Evolutionary conservation across 2,329 filamentous ascomycete genomes (phyloP), one percentile per base, ranked within the genome.

Genomic region (Acarospora socialis): DNA sequence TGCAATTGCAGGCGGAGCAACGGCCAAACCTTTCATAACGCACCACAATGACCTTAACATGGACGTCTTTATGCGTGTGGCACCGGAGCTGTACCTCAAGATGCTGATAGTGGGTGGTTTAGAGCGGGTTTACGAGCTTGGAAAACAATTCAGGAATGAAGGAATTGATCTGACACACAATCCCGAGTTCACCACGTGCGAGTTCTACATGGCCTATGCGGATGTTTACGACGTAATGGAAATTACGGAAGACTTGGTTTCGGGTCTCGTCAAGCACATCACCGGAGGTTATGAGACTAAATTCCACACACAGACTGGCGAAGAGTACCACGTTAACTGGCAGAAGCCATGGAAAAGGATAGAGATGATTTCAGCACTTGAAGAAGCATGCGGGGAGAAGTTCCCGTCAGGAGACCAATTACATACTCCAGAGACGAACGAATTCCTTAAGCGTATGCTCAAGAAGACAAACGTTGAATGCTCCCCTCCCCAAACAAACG

Each of bases 1-100:
- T 55, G 73, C 81, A 49, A 92, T 93, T 52, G 84, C 90, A 18
- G 92, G 90, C 46, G 90, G 90, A 52, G 90, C 90, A 20, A 95
- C 90, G 1, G 90, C 90, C 37, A 84, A 81, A 63, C 90, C 90
- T 4, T 98, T 98, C 60, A 67, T 81, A 45, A 95, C 90, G 9
- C 80, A 92, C 57, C 90, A 95, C 65, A 98, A 98, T 58, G 90
- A 95, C 32, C 70, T 90, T 31, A 73, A 93, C 56, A 84, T 92
- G 74, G 77, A 93, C 47, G 77, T 98, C 57, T 95, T 79, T 61
- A 79, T 98, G 72, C 79, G 90, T 52, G 75, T 95, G 28, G 90
- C 92, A 1, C 92, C 90, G 1, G 90, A 98, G 60, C 65, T 98
- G 34, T 93, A 92, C 59, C 76, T 98, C 48, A 98, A 98, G 79